Evolutionary conservation across 371 early-diverging fungal species (phyloP).

Genomic region (Zopfochytrium polystomum): DNA sequence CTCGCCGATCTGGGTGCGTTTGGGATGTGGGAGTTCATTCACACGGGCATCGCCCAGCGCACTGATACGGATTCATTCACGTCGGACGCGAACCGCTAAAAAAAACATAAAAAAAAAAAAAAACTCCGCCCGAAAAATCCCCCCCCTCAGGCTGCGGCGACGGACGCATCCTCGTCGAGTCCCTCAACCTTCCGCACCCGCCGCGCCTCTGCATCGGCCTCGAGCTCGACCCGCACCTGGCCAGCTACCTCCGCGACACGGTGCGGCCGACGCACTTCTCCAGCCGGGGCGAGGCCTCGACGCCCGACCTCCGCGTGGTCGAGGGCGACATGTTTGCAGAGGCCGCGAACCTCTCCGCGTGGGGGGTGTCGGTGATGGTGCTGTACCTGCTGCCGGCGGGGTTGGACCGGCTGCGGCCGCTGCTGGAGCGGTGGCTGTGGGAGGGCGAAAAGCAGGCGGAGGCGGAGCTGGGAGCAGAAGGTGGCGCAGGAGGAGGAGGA

Average conservation of each 20-base stretch:
- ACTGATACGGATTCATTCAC: neutral
- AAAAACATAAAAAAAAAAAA: too few relatives aligned
- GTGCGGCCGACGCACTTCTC: neutral
- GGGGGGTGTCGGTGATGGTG: conserved; percentile 27
- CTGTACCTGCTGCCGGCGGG: conserved; percentile 38
- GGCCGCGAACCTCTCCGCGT: conserved; percentile 20
- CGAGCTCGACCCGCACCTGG: conserved; percentile 36
- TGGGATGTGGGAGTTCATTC: conserved; percentile 4
- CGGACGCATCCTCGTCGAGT: conserved; percentile 25
- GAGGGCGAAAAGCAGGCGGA: neutral
- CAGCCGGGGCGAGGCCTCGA: too few relatives aligned
- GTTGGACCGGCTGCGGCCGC: conserved; percentile 25
- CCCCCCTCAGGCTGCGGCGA: conserved; percentile 43
- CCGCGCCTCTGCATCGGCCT: conserved; percentile 25
- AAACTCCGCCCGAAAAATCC: too few relatives aligned
- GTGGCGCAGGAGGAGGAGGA: too few relatives aligned
- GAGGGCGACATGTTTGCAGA: conserved; percentile 40
- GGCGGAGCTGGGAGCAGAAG: neutral
- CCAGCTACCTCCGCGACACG: conserved; percentile 13
- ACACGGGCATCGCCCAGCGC: neutral
- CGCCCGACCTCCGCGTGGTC: conserved; percentile 10
- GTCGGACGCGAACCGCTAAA: too few relatives aligned
- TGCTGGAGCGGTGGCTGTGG: conserved; percentile 25
- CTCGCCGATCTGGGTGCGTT: conserved; percentile 36
- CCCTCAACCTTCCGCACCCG: conserved; percentile 13